Evolutionary conservation across 495 filamentous ascomycete genomes (phyloP), one percentile per base, ranked within the genome.

Genomic region (Neurospora sublineolata): DNA sequence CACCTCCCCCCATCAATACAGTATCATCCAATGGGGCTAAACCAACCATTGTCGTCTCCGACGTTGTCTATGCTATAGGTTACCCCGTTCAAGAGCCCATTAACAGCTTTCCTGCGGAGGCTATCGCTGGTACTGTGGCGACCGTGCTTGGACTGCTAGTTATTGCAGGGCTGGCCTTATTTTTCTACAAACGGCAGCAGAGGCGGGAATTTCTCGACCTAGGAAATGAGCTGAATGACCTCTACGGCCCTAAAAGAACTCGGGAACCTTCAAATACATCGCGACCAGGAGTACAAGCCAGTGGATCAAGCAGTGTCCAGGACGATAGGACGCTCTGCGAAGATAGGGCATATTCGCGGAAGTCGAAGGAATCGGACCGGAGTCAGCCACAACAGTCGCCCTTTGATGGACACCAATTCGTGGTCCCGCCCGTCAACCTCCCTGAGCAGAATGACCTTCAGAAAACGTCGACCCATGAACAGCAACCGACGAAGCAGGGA

Each of bases 81-180:
- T 75, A 70, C 40, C 67, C 75, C 16, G 67, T 74, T 33, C 37
- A 69, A 27, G 38, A 68, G 37, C 18, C 68, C 37, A 14, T 52
- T 46, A 16, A 70, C 52, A 11, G 58, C 4, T 60, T 74, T 7
- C 74, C 75, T 2, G 11, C 70, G 2, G 76, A 73, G 12, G 72
- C 68, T 11, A 72, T 75, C 37, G 76, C 75, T 12, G 75, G 76
- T 33, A 72, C 70, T 37, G 67, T 71, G 11, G 73, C 72, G 30
- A 20, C 46, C 7, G 20, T 58, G 1, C 27, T 44, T 30, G 68
- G 73, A 4, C n/a, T 72, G 11, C 64, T 75, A 0, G 39, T 27
- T 37, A 41, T 73, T 11, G 37, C 68, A 39, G 73, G 52, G 2
- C 23, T 76, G 7, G 68, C 41, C 10, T 46, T 69, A 16, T 52